phyloP scores from a whole-genome alignment of 1,284 basidiomycete species.

The Hypsizygus ulmarius region DNA sequence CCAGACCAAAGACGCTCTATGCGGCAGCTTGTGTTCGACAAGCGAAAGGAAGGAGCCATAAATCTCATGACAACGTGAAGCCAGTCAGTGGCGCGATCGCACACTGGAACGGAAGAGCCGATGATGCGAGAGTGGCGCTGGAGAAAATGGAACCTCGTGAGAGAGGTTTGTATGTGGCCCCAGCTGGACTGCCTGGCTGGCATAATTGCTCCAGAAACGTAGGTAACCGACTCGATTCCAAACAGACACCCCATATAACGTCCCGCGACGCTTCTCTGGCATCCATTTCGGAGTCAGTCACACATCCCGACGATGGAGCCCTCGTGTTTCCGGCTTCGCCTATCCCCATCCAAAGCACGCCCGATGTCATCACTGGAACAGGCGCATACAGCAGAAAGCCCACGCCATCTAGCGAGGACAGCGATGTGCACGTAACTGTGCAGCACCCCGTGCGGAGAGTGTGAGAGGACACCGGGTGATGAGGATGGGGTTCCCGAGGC shows the following conservation, averaged over 20 bases:
- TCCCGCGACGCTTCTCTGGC: slow-evolving; percentile 51
- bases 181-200: slow-evolving; percentile 21
- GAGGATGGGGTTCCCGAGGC: slow-evolving; percentile 43
- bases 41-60: slow-evolving; percentile 14
- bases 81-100: slow-evolving; percentile 10
- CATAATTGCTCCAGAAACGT: slow-evolving; percentile 25
- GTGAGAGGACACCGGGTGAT: slow-evolving; percentile 19
- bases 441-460: slow-evolving; percentile 32
- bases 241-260: slow-evolving; percentile 20
- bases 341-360: slow-evolving; percentile 31
- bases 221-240: slow-evolving; percentile 32
- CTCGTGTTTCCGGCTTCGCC: slow-evolving; percentile 46
- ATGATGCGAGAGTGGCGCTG: slow-evolving; percentile 32
- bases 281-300: slow-evolving; percentile 23
- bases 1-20: slow-evolving; percentile 37
- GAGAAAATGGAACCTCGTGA: slow-evolving; percentile 25
- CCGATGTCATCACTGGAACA: slow-evolving; percentile 16
- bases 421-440: slow-evolving; percentile 14
- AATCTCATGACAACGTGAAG: slow-evolving; percentile 12
- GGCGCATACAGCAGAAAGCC: slow-evolving; percentile 16
- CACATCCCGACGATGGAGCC: slow-evolving; percentile 23
- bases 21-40: slow-evolving; percentile 27
- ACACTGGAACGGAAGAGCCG: slow-evolving; percentile 22
- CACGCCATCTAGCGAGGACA: slow-evolving; percentile 23
- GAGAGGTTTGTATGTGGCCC: slow-evolving; percentile 39